Conservation (phyloP, 352 stramenopile genomes). For the Thraustochytrium sp. region DNA sequence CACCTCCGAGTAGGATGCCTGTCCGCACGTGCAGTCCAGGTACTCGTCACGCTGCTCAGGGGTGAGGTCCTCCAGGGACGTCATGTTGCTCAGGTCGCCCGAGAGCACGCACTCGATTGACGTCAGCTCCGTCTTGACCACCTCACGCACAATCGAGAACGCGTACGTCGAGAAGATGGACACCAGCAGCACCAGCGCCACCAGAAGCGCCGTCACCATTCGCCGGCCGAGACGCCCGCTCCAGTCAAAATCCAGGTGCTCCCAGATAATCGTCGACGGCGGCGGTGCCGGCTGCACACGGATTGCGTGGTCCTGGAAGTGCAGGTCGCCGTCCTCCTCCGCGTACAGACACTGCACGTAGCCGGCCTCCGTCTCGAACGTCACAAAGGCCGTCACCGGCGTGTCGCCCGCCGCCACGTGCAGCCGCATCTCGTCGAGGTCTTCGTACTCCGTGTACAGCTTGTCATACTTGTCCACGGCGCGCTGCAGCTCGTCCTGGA, state of each 20-base stretch:
- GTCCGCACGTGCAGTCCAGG: conserved; percentile 15
- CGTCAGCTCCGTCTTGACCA: conserved; percentile 36
- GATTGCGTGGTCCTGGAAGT: conserved; percentile 32
- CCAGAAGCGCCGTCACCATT: conserved; percentile 17
- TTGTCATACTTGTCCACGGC: conserved; percentile 36
- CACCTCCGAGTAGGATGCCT: conserved; percentile 13
- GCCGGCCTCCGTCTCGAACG: conserved; percentile 42
- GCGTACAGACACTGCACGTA: conserved; percentile 44
- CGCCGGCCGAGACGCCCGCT: conserved; percentile 12
- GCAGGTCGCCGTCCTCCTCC: neutral
- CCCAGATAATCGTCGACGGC: conserved; percentile 47
- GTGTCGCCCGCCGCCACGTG: neutral
- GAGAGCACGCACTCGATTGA: conserved; percentile 36
- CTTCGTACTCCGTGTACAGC: conserved; percentile 36
- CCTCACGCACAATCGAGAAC: conserved; percentile 8
- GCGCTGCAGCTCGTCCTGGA: neutral
- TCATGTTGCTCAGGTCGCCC: neutral
- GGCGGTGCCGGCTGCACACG: conserved; percentile 35
- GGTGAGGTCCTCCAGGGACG: neutral
- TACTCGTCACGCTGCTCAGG: too few species aligned
- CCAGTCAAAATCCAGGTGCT: conserved; percentile 40
- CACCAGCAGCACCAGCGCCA: conserved; percentile 9
- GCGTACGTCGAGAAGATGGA: conserved; percentile 44
- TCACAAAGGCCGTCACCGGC: conserved; percentile 33
- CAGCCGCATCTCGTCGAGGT: neutral